Base-by-base conservation (phyloP, 2,329 filamentous ascomycete species). In the Colletotrichum lini region DNA sequence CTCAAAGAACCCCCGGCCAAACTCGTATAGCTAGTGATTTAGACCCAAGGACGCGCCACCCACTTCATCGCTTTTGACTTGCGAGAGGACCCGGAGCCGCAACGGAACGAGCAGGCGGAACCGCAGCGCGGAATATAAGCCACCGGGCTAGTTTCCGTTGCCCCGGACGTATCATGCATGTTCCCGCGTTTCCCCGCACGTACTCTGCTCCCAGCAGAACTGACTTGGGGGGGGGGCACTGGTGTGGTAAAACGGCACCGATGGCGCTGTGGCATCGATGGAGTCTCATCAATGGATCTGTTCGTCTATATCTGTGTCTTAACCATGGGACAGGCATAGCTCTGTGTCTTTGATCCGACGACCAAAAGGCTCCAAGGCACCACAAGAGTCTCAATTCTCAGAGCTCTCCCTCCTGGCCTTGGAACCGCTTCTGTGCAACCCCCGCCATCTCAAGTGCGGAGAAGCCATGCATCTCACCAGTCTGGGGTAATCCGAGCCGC, bases 401-500 rank as follows among this genome's bases (percentile, higher is more conserved):
- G 18, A 21, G 7, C 45, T 50, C 16, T 30, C 50, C 30, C 38
- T 9, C 38, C 0, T 30, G 30, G 30, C 30, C 30, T 7, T 9
- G 30, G 30, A 30, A 30, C 30, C 30, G 7, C 30, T 30, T 30
- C 30, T 30, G 1, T 30, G 30, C 30, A 4, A 62, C 65, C 58
- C 58, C 68, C 30, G 64, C 68, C 45, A 38, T 30, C 35, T 53
- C 52, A 16, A 58, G 58, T 71, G 65, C 65, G 68, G 68, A 71
- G 68, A 68, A 63, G 47, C 16, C 13, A 23, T 53, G 60, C 16
- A 23, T 53, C 44, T 35, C 16, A 12, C 12, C 45, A 38, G 44
- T 49, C 63, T 49, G 56, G 68, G 68, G 65, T 59, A 68, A 68
- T 67, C 63, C 65, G 68, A 71, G 58, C 68, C 68, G 68, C 68